Percentiles rank a stretch among this genome's conserved stretches.
Evolutionary conservation across 1,284 basidiomycete genomes (phyloP).

Genomic region (Rhizoctonia solani): DNA sequence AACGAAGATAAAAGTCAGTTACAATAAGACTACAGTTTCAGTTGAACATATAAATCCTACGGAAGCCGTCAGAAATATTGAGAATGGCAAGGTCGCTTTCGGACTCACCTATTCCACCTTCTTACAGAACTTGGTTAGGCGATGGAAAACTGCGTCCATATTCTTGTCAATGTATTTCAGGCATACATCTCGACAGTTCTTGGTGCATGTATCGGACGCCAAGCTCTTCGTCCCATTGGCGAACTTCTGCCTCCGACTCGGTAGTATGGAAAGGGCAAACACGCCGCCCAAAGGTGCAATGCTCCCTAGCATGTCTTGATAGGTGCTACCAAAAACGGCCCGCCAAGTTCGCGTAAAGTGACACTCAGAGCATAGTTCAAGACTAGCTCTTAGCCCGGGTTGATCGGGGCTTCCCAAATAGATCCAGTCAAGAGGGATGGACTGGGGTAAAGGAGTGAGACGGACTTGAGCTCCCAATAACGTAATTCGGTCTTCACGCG

Average conservation of each 20-base stretch:
- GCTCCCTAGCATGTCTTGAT: background rate
- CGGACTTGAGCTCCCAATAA: constrained; percentile 8
- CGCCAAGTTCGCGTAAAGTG: constrained; percentile 3
- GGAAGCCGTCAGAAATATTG: too few relatives aligned
- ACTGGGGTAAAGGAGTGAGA: constrained; percentile 15
- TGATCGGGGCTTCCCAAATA: background rate
- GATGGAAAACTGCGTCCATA: constrained; percentile 10
- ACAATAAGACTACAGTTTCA: background rate
- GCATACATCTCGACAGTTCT: constrained; percentile 3
- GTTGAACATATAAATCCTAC: background rate
- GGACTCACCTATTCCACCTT: constrained; percentile 12
- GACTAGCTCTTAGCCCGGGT: background rate
- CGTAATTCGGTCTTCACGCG: constrained; percentile 30
- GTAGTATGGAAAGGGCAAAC: background rate
- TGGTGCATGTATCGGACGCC: background rate
- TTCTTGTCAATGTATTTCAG: constrained; percentile 20
- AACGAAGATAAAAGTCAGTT: background rate
- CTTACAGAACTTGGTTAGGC: constrained; percentile 14
- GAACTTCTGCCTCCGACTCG: constrained; percentile 1
- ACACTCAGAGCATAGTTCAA: constrained; percentile 6
- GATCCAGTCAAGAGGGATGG: constrained; percentile 6
- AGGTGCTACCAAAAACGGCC: background rate
- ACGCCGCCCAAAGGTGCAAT: constrained; percentile 16
- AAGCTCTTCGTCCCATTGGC: background rate
- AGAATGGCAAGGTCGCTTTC: background rate